A percentile compares a stretch with the other conserved stretches of the same genome.
These are phyloP conservation scores for Ogataea paradorogensis DNA, from an alignment of 805 yeast genomes.

Conservation along the genomic window DNA sequence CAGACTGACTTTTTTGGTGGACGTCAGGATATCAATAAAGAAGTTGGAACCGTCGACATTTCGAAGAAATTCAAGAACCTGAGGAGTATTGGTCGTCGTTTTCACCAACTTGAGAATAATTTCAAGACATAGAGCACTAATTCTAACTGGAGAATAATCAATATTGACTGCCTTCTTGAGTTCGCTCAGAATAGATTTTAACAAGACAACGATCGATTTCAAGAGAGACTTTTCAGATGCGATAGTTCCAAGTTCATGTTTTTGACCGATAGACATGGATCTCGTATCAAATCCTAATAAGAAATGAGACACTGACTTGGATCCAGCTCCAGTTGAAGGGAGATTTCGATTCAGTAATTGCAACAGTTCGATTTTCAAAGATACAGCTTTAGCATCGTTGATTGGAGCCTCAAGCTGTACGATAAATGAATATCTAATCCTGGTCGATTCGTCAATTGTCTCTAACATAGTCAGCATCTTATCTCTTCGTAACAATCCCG, in stretches of 20 bases:
- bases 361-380: slow-evolving; percentile 55
- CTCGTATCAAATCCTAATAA: slow-evolving; percentile 66
- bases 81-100: slow-evolving; percentile 49
- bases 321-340: slow-evolving; percentile 31
- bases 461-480: slow-evolving; percentile 68
- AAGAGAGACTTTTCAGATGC: slow-evolving; percentile 55
- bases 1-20: slow-evolving; percentile 53
- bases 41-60: slow-evolving; percentile 38
- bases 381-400: slow-evolving; percentile 37
- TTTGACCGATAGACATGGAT: slow-evolving; percentile 48
- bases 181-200: slow-evolving; percentile 46
- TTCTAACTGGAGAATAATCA: slow-evolving; percentile 52
- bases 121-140: slow-evolving; percentile 59
- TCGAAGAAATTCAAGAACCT: slow-evolving; percentile 53
- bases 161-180: slow-evolving; percentile 34
- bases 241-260: slow-evolving; percentile 47
- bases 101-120: slow-evolving; percentile 61
- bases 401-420: slow-evolving; percentile 56
- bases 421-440: slow-evolving; percentile 71
- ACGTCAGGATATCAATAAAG: slow-evolving; percentile 47
- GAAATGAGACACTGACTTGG: slow-evolving; percentile 65
- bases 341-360: slow-evolving; percentile 55
- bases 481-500: slow-evolving; percentile 43
- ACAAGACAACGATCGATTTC: slow-evolving; percentile 46
- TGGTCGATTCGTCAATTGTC: slow-evolving; percentile 72